Base-by-base conservation (phyloP, 495 filamentous ascomycete species). In the Cairneyella variabilis region DNA sequence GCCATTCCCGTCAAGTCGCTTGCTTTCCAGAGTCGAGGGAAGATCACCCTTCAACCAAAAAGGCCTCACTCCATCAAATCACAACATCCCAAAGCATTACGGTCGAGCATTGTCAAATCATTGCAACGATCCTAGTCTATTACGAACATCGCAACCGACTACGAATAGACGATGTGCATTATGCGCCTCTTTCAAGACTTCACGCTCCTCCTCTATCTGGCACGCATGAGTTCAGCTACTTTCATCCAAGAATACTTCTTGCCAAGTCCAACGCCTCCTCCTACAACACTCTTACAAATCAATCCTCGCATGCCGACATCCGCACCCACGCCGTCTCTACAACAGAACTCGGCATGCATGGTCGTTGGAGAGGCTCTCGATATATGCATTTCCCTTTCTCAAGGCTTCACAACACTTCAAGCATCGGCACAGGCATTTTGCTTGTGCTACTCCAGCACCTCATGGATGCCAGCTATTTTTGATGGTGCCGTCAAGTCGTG, bases 371-470 rank as follows among this genome's bases (percentile, higher is more conserved):
- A 49, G 43, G 59, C 54, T 9, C 44, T 61, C 21, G 50, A 8
- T 3, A 54, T 54, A 30, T 61, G 59, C 51, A 25, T 16, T 11
- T 54, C 54, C 14, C 40, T 61, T 10, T 51, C 45, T 3, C 51
- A 50, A 37, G 54, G 46, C 28, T 61, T 61, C 46, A 58, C 50
- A n/a, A 47, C 54, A 2, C 25, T 61, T 2, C 38, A 26, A 3
- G 48, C 54, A n/a, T 41, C 45, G 10, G 17, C 20, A 32, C 59
- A 61, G 50, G 59, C 59, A 34, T 39, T 38, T 22, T 61, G 59
- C 42, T 50, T 61, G 12, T 61, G 59, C 34, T 61, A 61, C 28
- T 54, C 49, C 6, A 54, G 38, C 25, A 54, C 59, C 21, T 18
- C 25, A 6, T 61, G 59, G 59, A 9, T 8, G 5, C 59, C 59